A percentile compares a stretch with the other conserved stretches of the same genome.
Conservation (phyloP, 1,284 basidiomycete species). For the Moniliella sp. region DNA sequence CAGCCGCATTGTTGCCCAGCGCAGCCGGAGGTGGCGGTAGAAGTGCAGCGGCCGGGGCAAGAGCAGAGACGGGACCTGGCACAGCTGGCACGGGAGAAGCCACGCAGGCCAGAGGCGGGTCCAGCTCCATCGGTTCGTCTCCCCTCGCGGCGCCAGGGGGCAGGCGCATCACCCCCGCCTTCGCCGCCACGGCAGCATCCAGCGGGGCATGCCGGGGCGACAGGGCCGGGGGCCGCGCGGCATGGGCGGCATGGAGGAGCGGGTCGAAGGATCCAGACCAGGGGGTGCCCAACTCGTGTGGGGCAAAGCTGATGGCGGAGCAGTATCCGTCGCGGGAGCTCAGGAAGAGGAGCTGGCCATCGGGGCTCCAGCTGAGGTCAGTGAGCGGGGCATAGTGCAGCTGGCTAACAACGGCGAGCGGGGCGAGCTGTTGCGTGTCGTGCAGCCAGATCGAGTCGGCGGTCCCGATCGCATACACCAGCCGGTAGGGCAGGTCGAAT, state of each 20-base stretch:
- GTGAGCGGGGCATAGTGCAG: conserved; percentile 95
- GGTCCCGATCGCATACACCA: conserved; percentile 85
- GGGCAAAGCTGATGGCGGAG: conserved; percentile 54
- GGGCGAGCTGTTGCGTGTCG: conserved; percentile 84
- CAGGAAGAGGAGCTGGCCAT: conserved; percentile 75
- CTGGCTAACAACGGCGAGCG: conserved; percentile 76
- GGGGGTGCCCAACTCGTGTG: conserved; percentile 64
- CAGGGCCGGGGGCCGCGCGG: conserved; percentile 3
- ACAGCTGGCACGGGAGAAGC: not conserved
- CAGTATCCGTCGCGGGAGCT: conserved; percentile 91
- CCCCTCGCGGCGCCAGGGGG: too few species aligned
- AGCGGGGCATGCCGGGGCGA: conserved; percentile 4
- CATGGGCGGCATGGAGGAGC: conserved; percentile 4
- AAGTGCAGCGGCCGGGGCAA: conserved; percentile 2
- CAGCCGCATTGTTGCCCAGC: conserved; percentile 35
- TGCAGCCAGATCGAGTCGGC: conserved; percentile 88
- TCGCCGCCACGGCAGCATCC: conserved; percentile 5
- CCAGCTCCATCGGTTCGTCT: conserved; percentile 4
- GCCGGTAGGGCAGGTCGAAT: conserved; percentile 73
- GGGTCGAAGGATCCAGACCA: conserved; percentile 18
- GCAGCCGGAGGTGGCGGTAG: conserved; percentile 7
- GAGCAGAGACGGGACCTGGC: conserved; percentile 3
- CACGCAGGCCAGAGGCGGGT: not conserved
- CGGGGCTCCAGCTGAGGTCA: conserved; percentile 79
- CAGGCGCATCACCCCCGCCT: not conserved